A percentile compares a stretch with the other conserved stretches of the same genome.
phyloP scores from a whole-genome alignment of 495 filamentous ascomycete genomes.

The Aspergillus wentii region DNA sequence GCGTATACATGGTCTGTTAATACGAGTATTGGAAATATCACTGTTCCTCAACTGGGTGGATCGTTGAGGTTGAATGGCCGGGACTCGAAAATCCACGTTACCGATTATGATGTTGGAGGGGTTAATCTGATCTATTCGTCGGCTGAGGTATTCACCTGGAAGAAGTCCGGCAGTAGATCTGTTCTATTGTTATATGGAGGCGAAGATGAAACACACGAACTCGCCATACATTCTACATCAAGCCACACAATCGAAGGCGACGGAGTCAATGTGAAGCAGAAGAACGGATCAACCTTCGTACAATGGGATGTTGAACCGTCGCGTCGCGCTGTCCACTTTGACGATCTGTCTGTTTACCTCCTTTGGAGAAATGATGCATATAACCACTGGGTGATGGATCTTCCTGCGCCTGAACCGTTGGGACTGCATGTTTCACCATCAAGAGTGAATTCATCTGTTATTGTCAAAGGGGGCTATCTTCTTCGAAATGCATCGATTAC shows the following conservation, averaged over 20 bases:
- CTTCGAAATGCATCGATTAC: slow-evolving; percentile 49
- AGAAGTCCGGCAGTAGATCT: slow-evolving; percentile 46
- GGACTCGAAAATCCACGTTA: slow-evolving; percentile 66
- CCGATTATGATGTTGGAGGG: slow-evolving; percentile 59
- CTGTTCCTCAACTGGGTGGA: slow-evolving; percentile 55
- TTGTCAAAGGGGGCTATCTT: slow-evolving; percentile 63
- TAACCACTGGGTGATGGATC: slow-evolving; percentile 58
- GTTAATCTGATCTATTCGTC: slow-evolving; percentile 61
- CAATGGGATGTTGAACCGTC: slow-evolving; percentile 41
- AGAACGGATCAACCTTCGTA: slow-evolving; percentile 36
- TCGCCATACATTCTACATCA: slow-evolving; percentile 38
- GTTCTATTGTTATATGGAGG: slow-evolving; percentile 64
- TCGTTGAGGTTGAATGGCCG: slow-evolving; percentile 57
- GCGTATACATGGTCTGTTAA: slow-evolving; percentile 51
- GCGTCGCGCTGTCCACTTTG: slow-evolving; percentile 41
- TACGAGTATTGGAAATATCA: slow-evolving; percentile 51
- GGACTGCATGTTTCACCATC: slow-evolving; percentile 13
- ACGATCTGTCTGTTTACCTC: slow-evolving; percentile 45
- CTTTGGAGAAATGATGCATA: slow-evolving; percentile 56
- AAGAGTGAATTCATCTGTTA: slow-evolving; percentile 37
- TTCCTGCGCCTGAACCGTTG: slow-evolving; percentile 23
- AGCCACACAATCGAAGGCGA: slow-evolving; percentile 15
- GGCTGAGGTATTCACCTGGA: slow-evolving; percentile 65
- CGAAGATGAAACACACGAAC: slow-evolving; percentile 56
- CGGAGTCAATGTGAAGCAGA: slow-evolving; percentile 22